phyloP scores from a whole-genome alignment of 495 filamentous ascomycete species.

The Corynascus novoguineensis region DNA sequence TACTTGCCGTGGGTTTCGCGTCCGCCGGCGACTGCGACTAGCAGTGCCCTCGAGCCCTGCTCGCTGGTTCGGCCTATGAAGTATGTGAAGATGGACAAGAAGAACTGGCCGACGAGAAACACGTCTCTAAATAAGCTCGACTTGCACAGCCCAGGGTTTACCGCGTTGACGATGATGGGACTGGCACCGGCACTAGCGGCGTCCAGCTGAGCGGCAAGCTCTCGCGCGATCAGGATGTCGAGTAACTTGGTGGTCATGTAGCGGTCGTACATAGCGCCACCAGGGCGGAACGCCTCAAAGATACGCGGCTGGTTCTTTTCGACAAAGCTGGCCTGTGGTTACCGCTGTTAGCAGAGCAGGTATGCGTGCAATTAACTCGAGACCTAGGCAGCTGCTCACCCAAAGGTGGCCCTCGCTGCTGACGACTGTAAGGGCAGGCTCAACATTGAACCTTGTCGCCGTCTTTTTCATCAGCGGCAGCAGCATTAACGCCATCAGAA shows the following conservation, averaged over 20 bases:
- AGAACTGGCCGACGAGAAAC: conserved; percentile 2
- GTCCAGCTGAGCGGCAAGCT: conserved; percentile 36
- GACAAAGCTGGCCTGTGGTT: conserved; percentile 17
- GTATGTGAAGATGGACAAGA: conserved; percentile 24
- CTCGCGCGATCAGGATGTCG: conserved; percentile 42
- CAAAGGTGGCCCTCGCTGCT: conserved; percentile 27
- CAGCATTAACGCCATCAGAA: conserved; percentile 42
- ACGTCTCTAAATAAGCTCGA: conserved; percentile 40
- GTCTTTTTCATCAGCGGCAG: conserved; percentile 41
- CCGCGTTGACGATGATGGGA: conserved; percentile 48
- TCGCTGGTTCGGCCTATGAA: conserved; percentile 43
- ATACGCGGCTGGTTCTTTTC: conserved; percentile 18
- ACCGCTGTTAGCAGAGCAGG: too few species aligned
- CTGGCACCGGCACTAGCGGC: conserved; percentile 16
- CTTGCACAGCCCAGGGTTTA: conserved; percentile 50
- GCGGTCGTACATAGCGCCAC: conserved; percentile 21
- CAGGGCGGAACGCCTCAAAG: conserved; percentile 24
- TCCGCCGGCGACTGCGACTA: conserved; percentile 36
- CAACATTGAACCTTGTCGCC: conserved; percentile 14
- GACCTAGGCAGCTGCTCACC: conserved; percentile 11
- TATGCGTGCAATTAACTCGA: conserved; percentile 10
- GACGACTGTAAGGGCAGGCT: conserved; percentile 18
- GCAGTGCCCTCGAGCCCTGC: conserved; percentile 43
- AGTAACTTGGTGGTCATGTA: conserved; percentile 52
- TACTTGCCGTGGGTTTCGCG: conserved; percentile 46